Conservation (phyloP, 179 eudicot genomes). For the Dionaea muscipula region DNA sequence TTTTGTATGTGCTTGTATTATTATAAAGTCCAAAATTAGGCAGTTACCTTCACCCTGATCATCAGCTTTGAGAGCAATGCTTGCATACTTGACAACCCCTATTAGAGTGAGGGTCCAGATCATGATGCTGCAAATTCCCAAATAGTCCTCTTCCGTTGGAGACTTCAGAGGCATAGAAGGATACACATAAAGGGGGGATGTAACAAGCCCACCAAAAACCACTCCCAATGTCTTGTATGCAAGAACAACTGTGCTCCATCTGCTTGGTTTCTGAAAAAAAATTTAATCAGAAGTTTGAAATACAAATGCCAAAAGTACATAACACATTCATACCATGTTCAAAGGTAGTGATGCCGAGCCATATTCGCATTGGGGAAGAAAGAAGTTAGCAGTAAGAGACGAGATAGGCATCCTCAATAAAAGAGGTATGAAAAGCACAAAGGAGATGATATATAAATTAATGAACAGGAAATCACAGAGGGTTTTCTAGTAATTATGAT, state of each 20-base stretch:
- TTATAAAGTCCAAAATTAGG: background rate
- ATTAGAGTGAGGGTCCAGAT: slow-evolving; percentile 63
- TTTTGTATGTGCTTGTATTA: too few relatives aligned
- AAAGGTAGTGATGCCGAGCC: too few relatives aligned
- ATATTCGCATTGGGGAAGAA: too few relatives aligned
- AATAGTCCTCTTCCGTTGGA: slow-evolving; percentile 51
- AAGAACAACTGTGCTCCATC: slow-evolving; percentile 27
- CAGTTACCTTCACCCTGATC: slow-evolving; percentile 62
- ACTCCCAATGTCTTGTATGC: slow-evolving; percentile 64
- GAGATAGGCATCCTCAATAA: too few relatives aligned
- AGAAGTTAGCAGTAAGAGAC: too few relatives aligned
- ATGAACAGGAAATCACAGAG: too few relatives aligned
- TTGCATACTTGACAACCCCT: slow-evolving; percentile 51
- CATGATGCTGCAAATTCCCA: slow-evolving; percentile 59
- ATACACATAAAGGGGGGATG: slow-evolving; percentile 68
- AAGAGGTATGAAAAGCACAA: too few relatives aligned
- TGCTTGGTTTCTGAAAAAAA: slow-evolving; percentile 5
- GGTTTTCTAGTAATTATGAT: too few relatives aligned
- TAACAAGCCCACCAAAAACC: slow-evolving; percentile 67
- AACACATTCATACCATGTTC: too few relatives aligned
- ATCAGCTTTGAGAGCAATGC: slow-evolving; percentile 49
- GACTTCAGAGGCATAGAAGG: slow-evolving; percentile 56
- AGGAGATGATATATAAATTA: too few relatives aligned
- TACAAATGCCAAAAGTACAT: too few relatives aligned
- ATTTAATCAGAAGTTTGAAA: background rate